These are phyloP conservation scores for Triticum turgidum DNA, from an alignment of 176 grass and related monocot species.

Conservation along the genomic window DNA sequence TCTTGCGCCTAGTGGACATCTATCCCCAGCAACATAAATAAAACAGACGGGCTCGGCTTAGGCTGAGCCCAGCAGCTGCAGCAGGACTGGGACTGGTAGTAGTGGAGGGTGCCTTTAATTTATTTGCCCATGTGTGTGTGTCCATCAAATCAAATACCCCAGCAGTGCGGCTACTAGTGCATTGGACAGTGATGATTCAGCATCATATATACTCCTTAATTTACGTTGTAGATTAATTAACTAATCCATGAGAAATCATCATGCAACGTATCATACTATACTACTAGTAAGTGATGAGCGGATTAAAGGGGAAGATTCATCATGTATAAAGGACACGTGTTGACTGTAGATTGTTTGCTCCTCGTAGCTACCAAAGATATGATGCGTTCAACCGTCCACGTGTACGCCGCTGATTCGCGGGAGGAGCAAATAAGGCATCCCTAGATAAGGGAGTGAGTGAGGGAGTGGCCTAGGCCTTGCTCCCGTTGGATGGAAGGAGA, in stretches of 20 bases:
- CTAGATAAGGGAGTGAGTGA: constrained; percentile 19
- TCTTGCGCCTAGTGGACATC: constrained; percentile 32
- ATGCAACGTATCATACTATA: not conserved
- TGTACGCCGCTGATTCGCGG: constrained; percentile 19
- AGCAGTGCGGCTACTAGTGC: not conserved
- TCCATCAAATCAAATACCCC: constrained; percentile 1
- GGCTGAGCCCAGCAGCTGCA: constrained; percentile 8
- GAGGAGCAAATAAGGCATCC: constrained; percentile 17
- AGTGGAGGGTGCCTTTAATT: not conserved
- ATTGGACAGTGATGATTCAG: constrained; percentile 3
- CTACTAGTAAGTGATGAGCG: not conserved
- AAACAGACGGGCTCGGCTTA: constrained; percentile 18
- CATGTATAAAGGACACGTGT: not conserved
- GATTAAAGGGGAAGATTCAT: not conserved
- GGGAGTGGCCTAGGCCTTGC: constrained; percentile 6
- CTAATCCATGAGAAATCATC: constrained; percentile 26
- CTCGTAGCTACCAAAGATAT: not conserved
- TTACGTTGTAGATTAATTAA: not conserved
- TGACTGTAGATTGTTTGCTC: not conserved
- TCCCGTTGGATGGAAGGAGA: constrained; percentile 12
- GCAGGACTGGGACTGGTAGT: not conserved
- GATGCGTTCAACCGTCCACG: constrained; percentile 18
- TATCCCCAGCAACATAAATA: constrained; percentile 21
- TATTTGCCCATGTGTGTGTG: constrained; percentile 22
- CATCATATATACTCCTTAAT: not conserved